A percentile compares a stretch with the other conserved stretches of the same genome.
phyloP scores from a whole-genome alignment of 306 rosid genomes.

The Fragaria iinumae region DNA sequence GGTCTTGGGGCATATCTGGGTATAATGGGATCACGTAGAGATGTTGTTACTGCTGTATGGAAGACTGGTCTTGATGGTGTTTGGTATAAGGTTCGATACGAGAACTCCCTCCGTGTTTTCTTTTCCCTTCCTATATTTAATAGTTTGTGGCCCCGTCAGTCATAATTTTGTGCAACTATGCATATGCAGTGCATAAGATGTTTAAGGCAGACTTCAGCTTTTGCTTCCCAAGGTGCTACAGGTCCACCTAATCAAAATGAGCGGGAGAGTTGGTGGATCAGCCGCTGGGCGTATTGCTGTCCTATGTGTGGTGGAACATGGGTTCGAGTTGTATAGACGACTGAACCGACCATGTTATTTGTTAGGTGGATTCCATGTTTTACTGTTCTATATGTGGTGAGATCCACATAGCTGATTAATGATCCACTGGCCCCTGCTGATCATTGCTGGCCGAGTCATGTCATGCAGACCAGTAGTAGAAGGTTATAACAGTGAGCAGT shows the following conservation, averaged over 20 bases:
- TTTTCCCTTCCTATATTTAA: background rate
- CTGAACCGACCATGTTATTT: background rate
- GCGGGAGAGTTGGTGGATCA: constrained; percentile 88
- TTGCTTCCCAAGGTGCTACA: constrained; percentile 62
- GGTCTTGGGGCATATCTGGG: constrained; percentile 97
- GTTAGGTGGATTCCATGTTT: background rate
- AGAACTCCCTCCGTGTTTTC: constrained; percentile 18
- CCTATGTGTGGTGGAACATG: constrained; percentile 99
- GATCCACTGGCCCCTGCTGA: background rate
- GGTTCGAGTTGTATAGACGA: constrained; percentile 83
- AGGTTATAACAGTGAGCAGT: background rate
- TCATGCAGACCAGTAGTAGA: background rate
- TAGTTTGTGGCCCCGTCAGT: background rate
- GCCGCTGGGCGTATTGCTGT: constrained; percentile 95
- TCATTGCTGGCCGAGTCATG: background rate
- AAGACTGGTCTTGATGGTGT: constrained; percentile 97
- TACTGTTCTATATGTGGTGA: background rate
- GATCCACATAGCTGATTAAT: constrained; percentile 1
- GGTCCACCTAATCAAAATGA: constrained; percentile 52
- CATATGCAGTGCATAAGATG: constrained; percentile 90
- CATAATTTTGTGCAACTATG: constrained; percentile 9
- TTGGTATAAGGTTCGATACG: constrained; percentile 85
- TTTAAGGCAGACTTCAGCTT: constrained; percentile 92
- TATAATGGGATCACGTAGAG: constrained; percentile 99
- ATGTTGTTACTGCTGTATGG: constrained; percentile 94